A percentile compares a stretch with the other conserved stretches of the same genome.
phyloP scores from a whole-genome alignment of 2,329 filamentous ascomycete genomes.

The Chrysoporthe cubensis region DNA sequence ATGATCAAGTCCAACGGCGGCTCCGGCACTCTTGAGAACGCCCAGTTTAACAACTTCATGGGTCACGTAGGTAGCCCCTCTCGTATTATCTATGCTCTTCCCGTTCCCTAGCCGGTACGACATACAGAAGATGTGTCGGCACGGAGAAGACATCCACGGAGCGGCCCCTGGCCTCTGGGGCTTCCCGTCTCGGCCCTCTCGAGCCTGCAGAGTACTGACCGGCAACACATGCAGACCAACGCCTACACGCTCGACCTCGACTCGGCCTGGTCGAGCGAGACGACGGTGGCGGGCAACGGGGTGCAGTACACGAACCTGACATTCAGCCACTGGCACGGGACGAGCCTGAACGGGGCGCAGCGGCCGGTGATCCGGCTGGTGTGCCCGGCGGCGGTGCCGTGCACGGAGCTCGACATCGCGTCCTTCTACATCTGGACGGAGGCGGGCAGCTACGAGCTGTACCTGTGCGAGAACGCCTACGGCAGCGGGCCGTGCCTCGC shows the following conservation, averaged over 20 bases:
- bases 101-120: not conserved
- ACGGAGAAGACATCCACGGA: not conserved
- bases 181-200: not conserved
- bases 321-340: conserved; percentile 61
- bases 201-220: not conserved
- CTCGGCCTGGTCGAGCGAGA: conserved; percentile 48
- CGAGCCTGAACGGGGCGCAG: conserved; percentile 49
- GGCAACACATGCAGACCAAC: conserved; percentile 41
- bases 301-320: conserved; percentile 57
- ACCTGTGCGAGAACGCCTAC: conserved; percentile 31
- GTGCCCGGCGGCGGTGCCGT: conserved; percentile 55
- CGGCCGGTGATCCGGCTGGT: conserved; percentile 58
- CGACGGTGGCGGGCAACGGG: conserved; percentile 47
- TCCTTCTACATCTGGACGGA: conserved; percentile 60
- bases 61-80: conserved; percentile 44
- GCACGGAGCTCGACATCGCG: conserved; percentile 53
- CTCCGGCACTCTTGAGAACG: conserved; percentile 54
- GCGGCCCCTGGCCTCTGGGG: not conserved
- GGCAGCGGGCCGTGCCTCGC: conserved; percentile 30
- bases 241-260: conserved; percentile 64
- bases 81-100: not conserved
- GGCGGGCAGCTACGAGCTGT: conserved; percentile 38
- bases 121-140: not conserved
- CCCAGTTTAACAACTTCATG: conserved; percentile 60
- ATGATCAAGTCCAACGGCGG: conserved; percentile 67